Conservation (phyloP, 257 asterid genomes). For the Echites panduratus region DNA sequence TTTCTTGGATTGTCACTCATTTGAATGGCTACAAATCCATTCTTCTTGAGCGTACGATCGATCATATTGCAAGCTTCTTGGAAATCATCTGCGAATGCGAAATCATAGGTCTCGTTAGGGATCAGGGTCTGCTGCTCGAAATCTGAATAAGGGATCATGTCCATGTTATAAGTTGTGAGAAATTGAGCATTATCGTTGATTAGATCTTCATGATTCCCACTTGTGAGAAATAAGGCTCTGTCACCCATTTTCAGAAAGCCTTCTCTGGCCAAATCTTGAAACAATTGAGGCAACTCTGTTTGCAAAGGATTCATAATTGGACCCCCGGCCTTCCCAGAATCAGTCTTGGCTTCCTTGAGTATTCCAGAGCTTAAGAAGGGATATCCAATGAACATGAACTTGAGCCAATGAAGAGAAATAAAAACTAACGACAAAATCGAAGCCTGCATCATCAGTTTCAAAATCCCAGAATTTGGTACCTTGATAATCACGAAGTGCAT, state of each 20-base stretch:
- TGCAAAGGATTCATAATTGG: constrained; percentile 10
- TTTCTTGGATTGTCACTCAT: constrained; percentile 7
- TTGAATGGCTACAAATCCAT: constrained; percentile 21
- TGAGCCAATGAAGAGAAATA: constrained; percentile 27
- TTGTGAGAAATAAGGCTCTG: constrained; percentile 17
- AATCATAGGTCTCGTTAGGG: constrained; percentile 19
- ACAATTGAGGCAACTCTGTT: constrained; percentile 13
- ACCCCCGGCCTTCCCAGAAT: not conserved
- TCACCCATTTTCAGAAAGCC: constrained; percentile 38
- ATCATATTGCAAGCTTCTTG: constrained; percentile 2
- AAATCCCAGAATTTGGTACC: constrained; percentile 17
- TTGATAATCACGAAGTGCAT: constrained; percentile 14
- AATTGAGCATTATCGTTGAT: constrained; percentile 1
- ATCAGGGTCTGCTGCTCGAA: not conserved
- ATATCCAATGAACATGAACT: not conserved
- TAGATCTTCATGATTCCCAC: constrained; percentile 2
- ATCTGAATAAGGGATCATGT: constrained; percentile 15
- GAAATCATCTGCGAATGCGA: constrained; percentile 15
- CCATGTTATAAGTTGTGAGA: constrained; percentile 7
- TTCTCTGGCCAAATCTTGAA: constrained; percentile 38
- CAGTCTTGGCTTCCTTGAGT: not conserved
- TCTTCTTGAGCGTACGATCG: constrained; percentile 21
- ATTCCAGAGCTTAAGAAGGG: not conserved
- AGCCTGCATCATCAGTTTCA: constrained; percentile 23
- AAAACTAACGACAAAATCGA: constrained; percentile 27